Evolutionary conservation across 768 basidiomycete species (phyloP).

Genomic region (Rhizopogon roseolus): DNA sequence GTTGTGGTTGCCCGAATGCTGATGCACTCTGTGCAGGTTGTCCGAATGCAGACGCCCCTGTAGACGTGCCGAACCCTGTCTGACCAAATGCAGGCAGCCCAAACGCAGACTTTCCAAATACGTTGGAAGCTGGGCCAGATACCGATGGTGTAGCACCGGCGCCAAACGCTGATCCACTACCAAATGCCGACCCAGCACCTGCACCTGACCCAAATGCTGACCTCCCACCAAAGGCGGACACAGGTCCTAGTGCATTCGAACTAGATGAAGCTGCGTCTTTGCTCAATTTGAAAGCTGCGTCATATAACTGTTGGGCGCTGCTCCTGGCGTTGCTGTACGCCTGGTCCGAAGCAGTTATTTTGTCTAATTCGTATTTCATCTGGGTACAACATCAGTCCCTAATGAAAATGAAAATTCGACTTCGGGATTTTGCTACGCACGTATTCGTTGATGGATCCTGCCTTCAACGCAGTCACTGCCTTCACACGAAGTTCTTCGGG

Average conservation of each 20-base stretch:
- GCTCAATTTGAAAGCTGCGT: constrained; percentile 47
- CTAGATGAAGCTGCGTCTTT: constrained; percentile 10
- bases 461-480: constrained; percentile 50
- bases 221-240: constrained; percentile 15
- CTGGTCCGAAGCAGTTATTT: constrained; percentile 50
- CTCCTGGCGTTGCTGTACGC: constrained; percentile 41
- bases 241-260: constrained; percentile 6
- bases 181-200: constrained; percentile 32
- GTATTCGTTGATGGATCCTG: constrained; percentile 59
- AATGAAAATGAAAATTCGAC: background rate
- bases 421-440: constrained; percentile 37
- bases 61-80: constrained; percentile 19
- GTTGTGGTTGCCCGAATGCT: constrained; percentile 32
- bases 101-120: constrained; percentile 28
- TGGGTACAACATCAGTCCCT: constrained; percentile 13
- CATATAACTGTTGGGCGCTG: constrained; percentile 46
- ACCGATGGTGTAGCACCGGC: constrained; percentile 21
- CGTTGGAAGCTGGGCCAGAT: constrained; percentile 25
- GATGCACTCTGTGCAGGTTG: constrained; percentile 26
- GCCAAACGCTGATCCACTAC: constrained; percentile 35
- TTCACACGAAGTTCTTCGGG: constrained; percentile 75
- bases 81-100: constrained; percentile 36
- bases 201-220: constrained; percentile 18
- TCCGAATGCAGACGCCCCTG: constrained; percentile 23
- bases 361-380: constrained; percentile 55